Evolutionary conservation across 495 filamentous ascomycete species (phyloP).

Genomic region (Xylaria curta): DNA sequence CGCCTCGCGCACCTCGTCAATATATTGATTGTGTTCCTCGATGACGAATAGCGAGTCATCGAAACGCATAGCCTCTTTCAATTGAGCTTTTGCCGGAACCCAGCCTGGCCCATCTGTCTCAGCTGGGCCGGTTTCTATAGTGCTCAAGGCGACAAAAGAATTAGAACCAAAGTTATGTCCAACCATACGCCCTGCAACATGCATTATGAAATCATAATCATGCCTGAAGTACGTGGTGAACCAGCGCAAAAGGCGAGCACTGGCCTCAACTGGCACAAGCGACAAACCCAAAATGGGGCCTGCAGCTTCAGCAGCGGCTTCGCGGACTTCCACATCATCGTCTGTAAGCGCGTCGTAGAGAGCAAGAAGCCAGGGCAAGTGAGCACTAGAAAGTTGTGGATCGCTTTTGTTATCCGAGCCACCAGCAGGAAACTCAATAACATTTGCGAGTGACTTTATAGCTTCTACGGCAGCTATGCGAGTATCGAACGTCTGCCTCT

Average conservation of each 20-base stretch:
- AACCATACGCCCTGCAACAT: constrained; percentile 44
- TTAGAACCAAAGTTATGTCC: constrained; percentile 34
- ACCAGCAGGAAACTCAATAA: constrained; percentile 36
- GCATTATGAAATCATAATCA: constrained; percentile 40
- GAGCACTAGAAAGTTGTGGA: constrained; percentile 23
- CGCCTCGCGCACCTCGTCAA: constrained; percentile 77
- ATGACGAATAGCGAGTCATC: constrained; percentile 79
- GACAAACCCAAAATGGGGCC: constrained; percentile 43
- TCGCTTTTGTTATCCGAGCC: constrained; percentile 30
- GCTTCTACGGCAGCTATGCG: constrained; percentile 61
- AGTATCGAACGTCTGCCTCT: constrained; percentile 66
- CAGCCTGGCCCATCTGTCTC: constrained; percentile 24
- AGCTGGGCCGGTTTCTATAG: not conserved
- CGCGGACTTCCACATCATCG: constrained; percentile 88
- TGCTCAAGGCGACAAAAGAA: not conserved
- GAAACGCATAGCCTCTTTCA: constrained; percentile 61
- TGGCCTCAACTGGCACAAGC: constrained; percentile 51
- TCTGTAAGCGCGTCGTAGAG: constrained; percentile 73
- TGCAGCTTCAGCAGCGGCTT: constrained; percentile 61
- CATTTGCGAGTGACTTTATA: constrained; percentile 43
- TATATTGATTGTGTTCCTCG: constrained; percentile 90
- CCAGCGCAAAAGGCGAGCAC: constrained; percentile 44
- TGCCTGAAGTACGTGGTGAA: constrained; percentile 36
- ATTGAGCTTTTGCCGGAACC: constrained; percentile 51
- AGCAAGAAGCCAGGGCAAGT: constrained; percentile 50